Evolutionary conservation across 2,329 filamentous ascomycete genomes (phyloP).

Genomic region (Colletotrichum sp.): DNA sequence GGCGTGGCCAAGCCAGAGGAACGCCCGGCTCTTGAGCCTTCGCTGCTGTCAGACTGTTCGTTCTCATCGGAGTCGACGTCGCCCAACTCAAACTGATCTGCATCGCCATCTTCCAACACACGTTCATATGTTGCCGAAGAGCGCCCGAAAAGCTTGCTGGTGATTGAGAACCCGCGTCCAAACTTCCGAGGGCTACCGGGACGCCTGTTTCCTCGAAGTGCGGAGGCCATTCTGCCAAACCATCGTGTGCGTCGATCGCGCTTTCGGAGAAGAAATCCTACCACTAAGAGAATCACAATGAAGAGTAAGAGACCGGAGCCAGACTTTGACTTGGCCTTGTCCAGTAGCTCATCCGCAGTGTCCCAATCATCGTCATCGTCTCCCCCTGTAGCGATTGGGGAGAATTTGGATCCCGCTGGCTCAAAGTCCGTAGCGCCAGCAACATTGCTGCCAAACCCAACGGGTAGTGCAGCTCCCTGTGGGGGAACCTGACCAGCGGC

Average conservation of each 20-base stretch:
- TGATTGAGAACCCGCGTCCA: conserved; percentile 54
- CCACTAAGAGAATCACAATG: conserved; percentile 71
- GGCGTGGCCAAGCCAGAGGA: conserved; percentile 74
- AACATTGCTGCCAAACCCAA: conserved; percentile 90
- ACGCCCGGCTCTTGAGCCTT: conserved; percentile 59
- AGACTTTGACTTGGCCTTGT: conserved; percentile 69
- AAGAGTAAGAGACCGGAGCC: conserved; percentile 80
- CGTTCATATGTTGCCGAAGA: conserved; percentile 73
- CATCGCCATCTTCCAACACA: conserved; percentile 81
- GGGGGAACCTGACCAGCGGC: conserved; percentile 87
- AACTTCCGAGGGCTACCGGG: conserved; percentile 52
- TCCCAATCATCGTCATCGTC: conserved; percentile 58
- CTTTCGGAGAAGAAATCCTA: conserved; percentile 77
- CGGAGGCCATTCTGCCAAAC: conserved; percentile 55
- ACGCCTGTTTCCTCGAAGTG: conserved; percentile 45
- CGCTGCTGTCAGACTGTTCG: conserved; percentile 67
- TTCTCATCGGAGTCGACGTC: conserved; percentile 69
- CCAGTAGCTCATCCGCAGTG: conserved; percentile 63
- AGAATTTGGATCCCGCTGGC: conserved; percentile 69
- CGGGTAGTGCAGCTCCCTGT: conserved; percentile 64
- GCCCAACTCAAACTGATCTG: conserved; percentile 78
- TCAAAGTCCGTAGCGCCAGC: conserved; percentile 79
- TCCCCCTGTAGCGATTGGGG: conserved; percentile 30
- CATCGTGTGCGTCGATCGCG: conserved; percentile 74
- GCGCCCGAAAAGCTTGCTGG: conserved; percentile 71